A percentile compares a stretch with the other conserved stretches of the same genome.
Evolutionary conservation across 768 basidiomycete genomes (phyloP).

Genomic region (Boletus fagicola): DNA sequence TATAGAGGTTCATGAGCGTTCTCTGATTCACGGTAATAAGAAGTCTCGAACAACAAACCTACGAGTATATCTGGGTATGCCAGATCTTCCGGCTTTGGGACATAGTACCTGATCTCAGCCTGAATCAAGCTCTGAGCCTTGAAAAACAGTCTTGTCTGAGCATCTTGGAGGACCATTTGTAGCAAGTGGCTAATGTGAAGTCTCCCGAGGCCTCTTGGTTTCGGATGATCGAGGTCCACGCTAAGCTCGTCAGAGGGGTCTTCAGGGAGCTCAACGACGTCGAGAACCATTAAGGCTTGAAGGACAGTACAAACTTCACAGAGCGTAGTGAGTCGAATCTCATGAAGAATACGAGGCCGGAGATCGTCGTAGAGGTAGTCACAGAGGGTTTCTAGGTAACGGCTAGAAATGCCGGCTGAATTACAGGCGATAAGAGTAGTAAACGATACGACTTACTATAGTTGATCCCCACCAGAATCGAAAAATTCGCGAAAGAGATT

Average conservation of each 20-base stretch:
- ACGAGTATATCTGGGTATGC: slow-evolving; percentile 83
- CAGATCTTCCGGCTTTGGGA: slow-evolving; percentile 74
- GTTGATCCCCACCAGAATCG: slow-evolving; percentile 71
- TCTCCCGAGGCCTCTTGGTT: slow-evolving; percentile 45
- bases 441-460: slow-evolving; percentile 52
- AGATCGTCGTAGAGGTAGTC: slow-evolving; percentile 95
- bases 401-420: slow-evolving; percentile 42
- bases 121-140: slow-evolving; percentile 92
- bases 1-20: slow-evolving; percentile 25
- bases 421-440: slow-evolving; percentile 7
- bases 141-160: slow-evolving; percentile 94
- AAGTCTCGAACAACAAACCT: slow-evolving; percentile 41
- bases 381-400: slow-evolving; percentile 87
- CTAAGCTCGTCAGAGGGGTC: slow-evolving; percentile 34
- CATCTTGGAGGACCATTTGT: slow-evolving; percentile 91
- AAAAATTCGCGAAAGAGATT: slow-evolving; percentile 84
- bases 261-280: slow-evolving; percentile 48
- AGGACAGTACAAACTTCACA: slow-evolving; percentile 97
- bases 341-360: slow-evolving; percentile 92
- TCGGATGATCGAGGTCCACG: slow-evolving; percentile 38
- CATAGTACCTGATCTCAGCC: slow-evolving; percentile 82
- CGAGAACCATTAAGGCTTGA: slow-evolving; percentile 93
- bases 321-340: slow-evolving; percentile 79
- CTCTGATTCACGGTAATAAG: neutral
- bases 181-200: slow-evolving; percentile 81